A percentile compares a stretch with the other conserved stretches of the same genome.
Conservation (phyloP, 352 stramenopile species). For the Aphanomyces cochlioides region DNA sequence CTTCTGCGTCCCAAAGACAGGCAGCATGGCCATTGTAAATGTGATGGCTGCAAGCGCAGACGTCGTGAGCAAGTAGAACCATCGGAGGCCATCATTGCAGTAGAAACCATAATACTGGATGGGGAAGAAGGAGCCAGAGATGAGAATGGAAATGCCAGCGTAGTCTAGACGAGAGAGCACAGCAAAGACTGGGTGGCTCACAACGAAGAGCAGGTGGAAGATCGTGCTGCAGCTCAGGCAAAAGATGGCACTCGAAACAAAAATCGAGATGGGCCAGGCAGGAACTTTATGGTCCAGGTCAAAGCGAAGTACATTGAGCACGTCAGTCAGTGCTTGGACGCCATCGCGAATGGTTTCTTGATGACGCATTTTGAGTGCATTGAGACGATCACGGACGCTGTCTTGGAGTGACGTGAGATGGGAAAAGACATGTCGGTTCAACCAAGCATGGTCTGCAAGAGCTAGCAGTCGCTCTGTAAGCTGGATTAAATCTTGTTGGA, state of each 20-base stretch:
- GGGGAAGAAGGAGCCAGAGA: constrained; percentile 80
- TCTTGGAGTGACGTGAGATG: constrained; percentile 12
- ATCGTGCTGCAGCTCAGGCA: constrained; percentile 74
- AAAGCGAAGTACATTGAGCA: constrained; percentile 1
- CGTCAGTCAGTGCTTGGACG: constrained; percentile 25
- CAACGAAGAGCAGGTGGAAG: constrained; percentile 83
- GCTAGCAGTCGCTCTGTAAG: constrained; percentile 3
- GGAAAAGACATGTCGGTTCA: constrained; percentile 7
- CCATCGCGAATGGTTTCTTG: constrained; percentile 2
- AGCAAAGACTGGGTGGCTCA: constrained; percentile 65
- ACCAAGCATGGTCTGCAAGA: constrained; percentile 16
- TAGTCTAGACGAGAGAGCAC: constrained; percentile 82
- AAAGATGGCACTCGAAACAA: constrained; percentile 78
- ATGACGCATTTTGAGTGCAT: background rate
- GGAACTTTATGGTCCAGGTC: constrained; percentile 53
- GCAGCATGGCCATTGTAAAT: constrained; percentile 68
- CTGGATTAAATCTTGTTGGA: constrained; percentile 18
- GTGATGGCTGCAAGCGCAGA: constrained; percentile 67
- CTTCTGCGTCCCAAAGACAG: constrained; percentile 64
- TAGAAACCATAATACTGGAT: constrained; percentile 89
- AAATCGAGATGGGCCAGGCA: constrained; percentile 82
- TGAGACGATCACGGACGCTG: background rate
- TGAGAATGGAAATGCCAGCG: constrained; percentile 81
- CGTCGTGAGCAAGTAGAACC: constrained; percentile 61
- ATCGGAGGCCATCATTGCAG: constrained; percentile 46